Percentiles rank a stretch among this genome's conserved stretches.
These are phyloP conservation scores for Stenocarpella maydis DNA, from an alignment of 2,329 filamentous ascomycete genomes.

Conservation along the genomic window DNA sequence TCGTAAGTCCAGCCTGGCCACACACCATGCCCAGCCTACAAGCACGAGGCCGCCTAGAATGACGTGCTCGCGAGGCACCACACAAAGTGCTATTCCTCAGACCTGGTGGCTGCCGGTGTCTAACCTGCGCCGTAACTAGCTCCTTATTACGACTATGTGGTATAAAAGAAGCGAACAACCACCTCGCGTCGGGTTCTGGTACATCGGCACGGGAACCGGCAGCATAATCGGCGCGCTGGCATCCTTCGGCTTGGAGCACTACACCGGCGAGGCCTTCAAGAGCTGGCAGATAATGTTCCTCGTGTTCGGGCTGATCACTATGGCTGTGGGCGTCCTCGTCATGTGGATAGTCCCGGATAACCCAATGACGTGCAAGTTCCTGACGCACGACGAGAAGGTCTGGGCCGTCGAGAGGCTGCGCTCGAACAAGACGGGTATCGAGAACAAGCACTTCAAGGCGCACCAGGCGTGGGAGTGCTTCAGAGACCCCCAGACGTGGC, in stretches of 20 bases:
- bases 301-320: constrained; percentile 32
- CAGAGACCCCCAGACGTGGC: constrained; percentile 36
- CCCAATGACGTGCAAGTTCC: constrained; percentile 28
- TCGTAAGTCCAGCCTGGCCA: constrained; percentile 40
- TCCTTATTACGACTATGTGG: constrained; percentile 42
- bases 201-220: constrained; percentile 44
- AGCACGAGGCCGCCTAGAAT: neutral
- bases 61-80: neutral
- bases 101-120: neutral
- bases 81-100: too few relatives aligned
- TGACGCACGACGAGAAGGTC: constrained; percentile 33
- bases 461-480: constrained; percentile 58
- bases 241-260: constrained; percentile 45
- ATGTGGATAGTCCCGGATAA: constrained; percentile 33
- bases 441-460: constrained; percentile 72
- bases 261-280: constrained; percentile 35
- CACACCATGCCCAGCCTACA: neutral
- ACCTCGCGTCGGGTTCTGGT: constrained; percentile 45
- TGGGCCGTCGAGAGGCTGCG: constrained; percentile 57
- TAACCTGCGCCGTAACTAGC: neutral
- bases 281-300: constrained; percentile 38
- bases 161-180: constrained; percentile 46
- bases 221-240: constrained; percentile 43
- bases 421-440: constrained; percentile 72
- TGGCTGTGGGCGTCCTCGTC: constrained; percentile 28